These are phyloP conservation scores for Skeletonema costatum DNA, from an alignment of 108 stramenopile species.

Conservation along the genomic window DNA sequence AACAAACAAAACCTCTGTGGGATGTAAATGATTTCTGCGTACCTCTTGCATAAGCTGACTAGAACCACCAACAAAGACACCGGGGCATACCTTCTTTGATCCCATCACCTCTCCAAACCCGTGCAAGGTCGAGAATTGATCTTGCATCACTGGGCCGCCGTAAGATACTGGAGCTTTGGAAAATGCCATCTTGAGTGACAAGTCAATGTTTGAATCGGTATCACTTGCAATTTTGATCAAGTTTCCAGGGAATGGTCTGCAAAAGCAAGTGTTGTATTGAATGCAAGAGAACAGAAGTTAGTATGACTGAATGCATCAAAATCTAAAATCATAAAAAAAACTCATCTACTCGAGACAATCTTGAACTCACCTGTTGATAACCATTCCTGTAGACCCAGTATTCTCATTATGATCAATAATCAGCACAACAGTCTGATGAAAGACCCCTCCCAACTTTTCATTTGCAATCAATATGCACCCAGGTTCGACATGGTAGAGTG, in stretches of 20 bases:
- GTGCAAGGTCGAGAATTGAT: conserved; percentile 83
- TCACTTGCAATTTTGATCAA: conserved; percentile 68
- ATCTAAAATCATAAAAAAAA: too few relatives aligned
- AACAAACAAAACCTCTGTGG: conserved; percentile 76
- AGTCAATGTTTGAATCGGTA: conserved; percentile 66
- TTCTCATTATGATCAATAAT: conserved; percentile 85
- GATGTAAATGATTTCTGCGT: conserved; percentile 61
- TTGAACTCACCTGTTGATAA: conserved; percentile 85
- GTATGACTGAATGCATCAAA: not conserved
- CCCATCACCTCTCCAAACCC: conserved; percentile 85
- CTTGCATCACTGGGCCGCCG: conserved; percentile 82
- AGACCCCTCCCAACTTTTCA: conserved; percentile 88
- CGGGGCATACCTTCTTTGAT: conserved; percentile 79
- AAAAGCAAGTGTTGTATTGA: not conserved
- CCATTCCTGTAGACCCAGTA: conserved; percentile 77
- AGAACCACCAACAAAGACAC: conserved; percentile 86
- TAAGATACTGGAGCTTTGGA: conserved; percentile 74
- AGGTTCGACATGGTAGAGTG: conserved; percentile 76
- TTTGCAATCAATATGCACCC: conserved; percentile 88
- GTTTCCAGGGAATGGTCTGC: conserved; percentile 76
- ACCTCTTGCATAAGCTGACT: conserved; percentile 83
- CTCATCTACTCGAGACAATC: not conserved
- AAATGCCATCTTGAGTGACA: conserved; percentile 81
- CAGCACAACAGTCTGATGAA: conserved; percentile 88
- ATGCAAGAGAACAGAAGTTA: not conserved